Conservation (phyloP, 139 green algal species). For the Monoraphidium neglectum region DNA sequence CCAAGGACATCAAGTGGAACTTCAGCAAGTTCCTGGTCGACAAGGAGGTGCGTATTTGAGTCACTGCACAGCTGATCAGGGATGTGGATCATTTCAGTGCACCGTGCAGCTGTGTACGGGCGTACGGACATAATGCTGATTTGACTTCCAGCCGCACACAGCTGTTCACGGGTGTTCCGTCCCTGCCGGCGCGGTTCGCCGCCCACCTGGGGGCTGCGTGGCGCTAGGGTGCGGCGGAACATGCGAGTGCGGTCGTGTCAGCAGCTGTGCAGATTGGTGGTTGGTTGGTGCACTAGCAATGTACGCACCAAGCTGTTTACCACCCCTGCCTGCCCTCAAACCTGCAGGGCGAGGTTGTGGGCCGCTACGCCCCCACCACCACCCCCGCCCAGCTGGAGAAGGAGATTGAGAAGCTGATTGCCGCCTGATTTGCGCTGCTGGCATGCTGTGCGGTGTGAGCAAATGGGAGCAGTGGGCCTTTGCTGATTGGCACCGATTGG, state of each 20-base stretch:
- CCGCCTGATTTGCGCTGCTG: not conserved
- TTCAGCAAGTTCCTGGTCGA: slow-evolving; percentile 62
- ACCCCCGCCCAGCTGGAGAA: slow-evolving; percentile 30
- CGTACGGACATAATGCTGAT: slow-evolving; percentile 42
- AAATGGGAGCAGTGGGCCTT: no score
- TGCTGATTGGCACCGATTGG: no score
- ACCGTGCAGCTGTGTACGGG: no score
- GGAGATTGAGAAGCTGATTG: slow-evolving; percentile 45
- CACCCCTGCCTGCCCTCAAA: not conserved
- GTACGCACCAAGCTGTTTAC: not conserved
- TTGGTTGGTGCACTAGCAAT: not conserved
- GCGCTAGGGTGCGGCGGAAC: not conserved
- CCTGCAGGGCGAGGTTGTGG: not conserved
- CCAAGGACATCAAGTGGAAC: slow-evolving; percentile 53
- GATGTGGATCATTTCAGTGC: no score
- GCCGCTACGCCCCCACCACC: slow-evolving; percentile 37
- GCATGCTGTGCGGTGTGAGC: no score
- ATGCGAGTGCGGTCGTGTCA: not conserved
- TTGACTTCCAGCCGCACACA: not conserved
- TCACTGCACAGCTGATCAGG: no score
- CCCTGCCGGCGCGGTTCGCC: not conserved
- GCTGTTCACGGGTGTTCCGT: slow-evolving; percentile 24
- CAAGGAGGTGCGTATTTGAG: no score
- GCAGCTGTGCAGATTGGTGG: not conserved
- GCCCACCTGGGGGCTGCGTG: not conserved